Percentiles rank a stretch among this genome's conserved stretches.
Evolutionary conservation across 2,329 filamentous ascomycete genomes (phyloP).

Genomic region (Berkeleyomyces basicola): DNA sequence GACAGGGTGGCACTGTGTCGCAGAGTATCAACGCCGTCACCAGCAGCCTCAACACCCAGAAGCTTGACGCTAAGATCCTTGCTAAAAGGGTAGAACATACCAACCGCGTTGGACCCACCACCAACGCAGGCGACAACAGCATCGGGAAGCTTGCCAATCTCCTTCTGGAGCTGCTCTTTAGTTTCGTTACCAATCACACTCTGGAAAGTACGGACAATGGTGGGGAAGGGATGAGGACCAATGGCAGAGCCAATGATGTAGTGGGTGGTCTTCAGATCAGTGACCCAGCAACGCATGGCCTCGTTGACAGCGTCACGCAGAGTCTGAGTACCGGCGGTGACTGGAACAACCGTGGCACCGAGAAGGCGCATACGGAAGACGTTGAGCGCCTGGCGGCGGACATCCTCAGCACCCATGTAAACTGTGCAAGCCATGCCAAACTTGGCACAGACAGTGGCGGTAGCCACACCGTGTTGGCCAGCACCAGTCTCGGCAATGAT

Average conservation of each 20-base stretch:
- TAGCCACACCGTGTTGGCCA: conserved; percentile 94
- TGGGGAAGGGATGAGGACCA: conserved; percentile 93
- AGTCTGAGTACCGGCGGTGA: conserved; percentile 75
- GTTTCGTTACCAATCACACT: conserved; percentile 92
- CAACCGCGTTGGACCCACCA: conserved; percentile 83
- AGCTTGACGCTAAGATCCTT: conserved; percentile 73
- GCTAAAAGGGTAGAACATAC: conserved; percentile 97
- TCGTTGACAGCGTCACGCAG: conserved; percentile 87
- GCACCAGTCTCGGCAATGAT: conserved; percentile 98
- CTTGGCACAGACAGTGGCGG: conserved; percentile 92
- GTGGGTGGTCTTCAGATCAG: conserved; percentile 82
- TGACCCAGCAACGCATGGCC: conserved; percentile 85
- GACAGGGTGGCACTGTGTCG: conserved; percentile 79
- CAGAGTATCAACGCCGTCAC: conserved; percentile 73
- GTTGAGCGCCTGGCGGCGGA: conserved; percentile 87
- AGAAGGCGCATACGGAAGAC: conserved; percentile 97
- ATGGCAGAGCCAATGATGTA: conserved; percentile 98
- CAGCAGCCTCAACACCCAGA: conserved; percentile 85
- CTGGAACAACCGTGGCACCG: conserved; percentile 79
- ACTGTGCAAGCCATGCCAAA: conserved; percentile 97
- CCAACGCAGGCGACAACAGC: conserved; percentile 94
- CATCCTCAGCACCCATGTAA: conserved; percentile 91
- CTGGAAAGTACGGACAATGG: conserved; percentile 94
- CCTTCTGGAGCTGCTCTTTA: conserved; percentile 73
- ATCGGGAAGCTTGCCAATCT: conserved; percentile 78